These are phyloP conservation scores for Jaltomata sinuosa DNA, from an alignment of 257 asterid genomes.

Conservation along the genomic window DNA sequence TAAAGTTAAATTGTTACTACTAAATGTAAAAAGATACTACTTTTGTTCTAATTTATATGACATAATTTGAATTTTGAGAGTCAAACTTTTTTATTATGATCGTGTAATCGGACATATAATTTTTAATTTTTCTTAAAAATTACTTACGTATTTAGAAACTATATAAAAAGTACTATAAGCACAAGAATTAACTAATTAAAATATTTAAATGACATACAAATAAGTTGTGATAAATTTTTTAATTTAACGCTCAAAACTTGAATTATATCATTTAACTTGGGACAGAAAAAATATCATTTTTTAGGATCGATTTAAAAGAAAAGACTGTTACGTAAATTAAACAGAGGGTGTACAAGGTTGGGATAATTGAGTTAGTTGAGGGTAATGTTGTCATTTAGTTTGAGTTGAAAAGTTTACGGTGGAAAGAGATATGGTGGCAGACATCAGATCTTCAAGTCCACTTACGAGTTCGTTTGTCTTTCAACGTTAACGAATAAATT, in stretches of 20 bases:
- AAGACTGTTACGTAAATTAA: background rate
- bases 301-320: accelerated
- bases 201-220: background rate
- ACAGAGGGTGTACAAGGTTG: background rate
- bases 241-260: background rate
- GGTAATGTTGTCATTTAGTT: conserved; percentile 16
- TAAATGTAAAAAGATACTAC: background rate
- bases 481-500: background rate
- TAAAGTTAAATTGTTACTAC: background rate
- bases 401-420: conserved; percentile 2
- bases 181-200: background rate
- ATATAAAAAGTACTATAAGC: background rate
- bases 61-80: background rate
- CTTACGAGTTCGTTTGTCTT: conserved; percentile 18
- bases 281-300: background rate
- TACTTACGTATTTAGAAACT: background rate
- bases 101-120: background rate
- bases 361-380: background rate
- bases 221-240: background rate
- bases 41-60: background rate
- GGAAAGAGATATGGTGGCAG: conserved; percentile 24
- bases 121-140: background rate
- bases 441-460: conserved; percentile 36
- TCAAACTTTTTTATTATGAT: background rate
- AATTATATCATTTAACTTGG: background rate